Base-by-base conservation (phyloP, 2,329 filamentous ascomycete genomes). In the Microsporum audouinii region DNA sequence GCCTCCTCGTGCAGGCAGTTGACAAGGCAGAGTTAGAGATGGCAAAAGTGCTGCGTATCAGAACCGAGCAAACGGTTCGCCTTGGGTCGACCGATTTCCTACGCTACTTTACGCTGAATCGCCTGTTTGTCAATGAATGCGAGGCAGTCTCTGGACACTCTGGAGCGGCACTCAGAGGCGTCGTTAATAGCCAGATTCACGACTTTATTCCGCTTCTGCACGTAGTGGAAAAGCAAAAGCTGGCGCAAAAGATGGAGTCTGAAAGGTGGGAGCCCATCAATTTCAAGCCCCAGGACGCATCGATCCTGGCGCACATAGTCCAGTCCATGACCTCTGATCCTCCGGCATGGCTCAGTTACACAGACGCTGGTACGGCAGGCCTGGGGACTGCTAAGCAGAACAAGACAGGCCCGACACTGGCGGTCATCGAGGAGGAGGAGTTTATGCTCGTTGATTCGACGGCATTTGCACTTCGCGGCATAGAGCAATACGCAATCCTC, bases 51-150 rank as follows among this genome's bases (percentile, higher is more conserved):
- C 78, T 94, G 31, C 88, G 87, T 60, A 89, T 94, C 0, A 83
- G 89, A 34, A 83, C 86, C 2, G 88, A 91, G 64, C 87, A 91
- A 69, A 87, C 84, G 53, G 81, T 84, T 1, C 82, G 82, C 33
- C 76, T 92, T 7, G 82, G 87, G 0, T 79, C 89, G 1, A 77
- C 83, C 55, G 80, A 83, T 66, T 95, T 95, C 72, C 75, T 94
- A 49, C 83, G 89, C 41, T 94, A 94, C 72, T 91, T 92, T 67
- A 89, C 84, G 0, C 79, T 95, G 38, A 94, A 92, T 68, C 78
- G 90, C 5, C 83, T 90, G 61, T 94, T 95, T 72, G 87, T 88
- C 55, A 90, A 91, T 63, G 89, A 95, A 71, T 94, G 89, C 69
- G 89, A 95, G 72, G 87, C 88, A 14, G 85, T 94, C 23, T 92